Percentiles rank a stretch among this genome's conserved stretches.
Conservation (phyloP, 1,284 basidiomycete genomes). For the Chondrostereum purpureum region DNA sequence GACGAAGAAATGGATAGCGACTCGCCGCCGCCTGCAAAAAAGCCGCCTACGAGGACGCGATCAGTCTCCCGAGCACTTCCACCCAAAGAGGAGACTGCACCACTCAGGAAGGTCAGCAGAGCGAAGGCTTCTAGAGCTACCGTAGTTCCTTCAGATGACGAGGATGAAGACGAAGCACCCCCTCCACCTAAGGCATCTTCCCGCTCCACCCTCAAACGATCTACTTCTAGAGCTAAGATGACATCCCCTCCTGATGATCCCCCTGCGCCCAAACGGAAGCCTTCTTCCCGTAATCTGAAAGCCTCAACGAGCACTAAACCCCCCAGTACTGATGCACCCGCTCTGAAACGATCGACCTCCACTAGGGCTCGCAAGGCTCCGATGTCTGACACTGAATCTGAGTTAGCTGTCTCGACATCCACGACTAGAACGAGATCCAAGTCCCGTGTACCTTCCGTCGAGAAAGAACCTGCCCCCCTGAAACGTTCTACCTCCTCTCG, state of each 20-base stretch:
- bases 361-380: background rate
- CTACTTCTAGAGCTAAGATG: background rate
- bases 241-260: background rate
- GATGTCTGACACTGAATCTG: background rate
- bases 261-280: background rate
- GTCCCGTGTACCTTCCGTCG: background rate
- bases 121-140: background rate
- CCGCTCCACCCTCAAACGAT: background rate
- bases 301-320: background rate
- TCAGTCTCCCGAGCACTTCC: background rate
- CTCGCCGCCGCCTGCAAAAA: slow-evolving; percentile 3
- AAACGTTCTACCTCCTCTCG: background rate
- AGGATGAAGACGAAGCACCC: slow-evolving; percentile 9
- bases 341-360: background rate
- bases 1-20: slow-evolving; percentile 3
- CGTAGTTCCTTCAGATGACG: slow-evolving; percentile 3
- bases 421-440: background rate
- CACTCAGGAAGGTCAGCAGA: background rate
- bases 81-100: background rate
- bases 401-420: background rate
- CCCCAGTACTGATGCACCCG: background rate
- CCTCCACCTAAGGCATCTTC: background rate
- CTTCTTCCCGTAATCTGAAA: background rate
- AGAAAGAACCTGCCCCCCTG: background rate
- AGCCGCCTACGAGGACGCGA: slow-evolving; percentile 3